A percentile compares a stretch with the other conserved stretches of the same genome.
These are phyloP conservation scores for Metahyphopichia silvanorum DNA, from an alignment of 805 yeast species.

Conservation along the genomic window DNA sequence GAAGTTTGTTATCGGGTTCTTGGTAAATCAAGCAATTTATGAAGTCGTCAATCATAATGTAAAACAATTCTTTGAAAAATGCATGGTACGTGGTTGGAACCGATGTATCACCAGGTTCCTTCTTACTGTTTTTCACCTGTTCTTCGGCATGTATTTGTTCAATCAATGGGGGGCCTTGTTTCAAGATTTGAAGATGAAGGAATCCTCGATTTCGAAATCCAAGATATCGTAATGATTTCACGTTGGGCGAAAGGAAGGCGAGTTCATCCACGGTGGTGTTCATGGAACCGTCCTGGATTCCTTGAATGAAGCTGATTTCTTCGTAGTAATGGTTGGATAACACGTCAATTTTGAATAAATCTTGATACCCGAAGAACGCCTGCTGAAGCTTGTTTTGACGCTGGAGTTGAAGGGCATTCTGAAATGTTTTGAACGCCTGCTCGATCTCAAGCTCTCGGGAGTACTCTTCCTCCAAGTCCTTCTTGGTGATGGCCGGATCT, in stretches of 20 bases:
- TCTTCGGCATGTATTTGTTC: constrained; percentile 9
- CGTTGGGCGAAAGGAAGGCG: constrained; percentile 58
- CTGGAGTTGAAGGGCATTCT: constrained; percentile 64
- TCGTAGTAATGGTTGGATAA: constrained; percentile 44
- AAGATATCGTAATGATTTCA: constrained; percentile 71
- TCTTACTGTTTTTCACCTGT: constrained; percentile 21
- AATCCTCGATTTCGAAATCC: constrained; percentile 81
- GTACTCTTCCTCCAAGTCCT: constrained; percentile 69
- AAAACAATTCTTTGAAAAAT: constrained; percentile 31
- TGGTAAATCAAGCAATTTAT: constrained; percentile 61
- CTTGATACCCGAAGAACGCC: constrained; percentile 56
- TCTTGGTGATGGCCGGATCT: constrained; percentile 61
- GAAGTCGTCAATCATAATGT: constrained; percentile 59
- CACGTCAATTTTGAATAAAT: constrained; percentile 67
- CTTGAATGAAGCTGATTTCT: constrained; percentile 33
- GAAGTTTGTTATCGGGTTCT: constrained; percentile 60
- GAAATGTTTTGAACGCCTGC: constrained; percentile 74
- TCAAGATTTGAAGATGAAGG: constrained; percentile 48
- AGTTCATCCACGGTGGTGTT: constrained; percentile 36
- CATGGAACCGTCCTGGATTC: constrained; percentile 35
- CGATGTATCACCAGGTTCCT: constrained; percentile 11
- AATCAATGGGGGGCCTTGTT: constrained; percentile 5
- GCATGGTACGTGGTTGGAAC: constrained; percentile 9
- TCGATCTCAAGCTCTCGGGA: constrained; percentile 89
- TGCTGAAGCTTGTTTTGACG: constrained; percentile 43